Percentiles rank a stretch among this genome's conserved stretches.
Conservation (phyloP, 495 filamentous ascomycete species). For the Immersiella caudata region DNA sequence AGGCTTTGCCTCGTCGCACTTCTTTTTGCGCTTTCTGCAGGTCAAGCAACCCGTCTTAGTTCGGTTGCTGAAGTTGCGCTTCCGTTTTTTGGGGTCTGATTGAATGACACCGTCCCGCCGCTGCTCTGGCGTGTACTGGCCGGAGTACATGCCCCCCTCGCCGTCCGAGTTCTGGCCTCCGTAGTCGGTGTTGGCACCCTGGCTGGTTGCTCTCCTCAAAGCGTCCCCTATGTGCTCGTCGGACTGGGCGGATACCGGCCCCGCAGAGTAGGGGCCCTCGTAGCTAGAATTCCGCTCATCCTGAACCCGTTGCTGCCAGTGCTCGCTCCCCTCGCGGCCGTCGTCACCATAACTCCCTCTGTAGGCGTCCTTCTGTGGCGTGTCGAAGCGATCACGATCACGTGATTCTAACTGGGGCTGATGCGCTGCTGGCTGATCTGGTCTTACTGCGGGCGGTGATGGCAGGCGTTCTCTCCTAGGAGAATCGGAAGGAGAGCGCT, state of each 20-base stretch:
- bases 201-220: slow-evolving; percentile 43
- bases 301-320: slow-evolving; percentile 48
- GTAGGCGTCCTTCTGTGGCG: slow-evolving; percentile 43
- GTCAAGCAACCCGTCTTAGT: slow-evolving; percentile 98
- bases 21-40: slow-evolving; percentile 94
- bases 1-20: slow-evolving; percentile 94
- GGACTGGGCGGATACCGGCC: slow-evolving; percentile 42
- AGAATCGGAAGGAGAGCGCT: slow-evolving; percentile 53
- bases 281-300: slow-evolving; percentile 51
- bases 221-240: slow-evolving; percentile 51
- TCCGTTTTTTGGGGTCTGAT: slow-evolving; percentile 76
- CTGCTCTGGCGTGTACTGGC: slow-evolving; percentile 50
- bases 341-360: slow-evolving; percentile 41
- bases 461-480: slow-evolving; percentile 36
- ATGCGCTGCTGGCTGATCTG: slow-evolving; percentile 32
- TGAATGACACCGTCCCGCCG: slow-evolving; percentile 57
- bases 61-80: slow-evolving; percentile 90
- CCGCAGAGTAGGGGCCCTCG: slow-evolving; percentile 45
- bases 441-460: slow-evolving; percentile 29
- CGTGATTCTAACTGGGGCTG: slow-evolving; percentile 43
- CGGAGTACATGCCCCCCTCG: slow-evolving; percentile 48
- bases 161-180: slow-evolving; percentile 52
- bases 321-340: slow-evolving; percentile 42
- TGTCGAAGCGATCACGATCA: slow-evolving; percentile 48
- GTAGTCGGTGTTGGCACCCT: slow-evolving; percentile 48